A percentile compares a stretch with the other conserved stretches of the same genome.
These are phyloP conservation scores for Lecanoromycetidae sp. DNA, from an alignment of 2,329 filamentous ascomycete species.

Conservation along the genomic window DNA sequence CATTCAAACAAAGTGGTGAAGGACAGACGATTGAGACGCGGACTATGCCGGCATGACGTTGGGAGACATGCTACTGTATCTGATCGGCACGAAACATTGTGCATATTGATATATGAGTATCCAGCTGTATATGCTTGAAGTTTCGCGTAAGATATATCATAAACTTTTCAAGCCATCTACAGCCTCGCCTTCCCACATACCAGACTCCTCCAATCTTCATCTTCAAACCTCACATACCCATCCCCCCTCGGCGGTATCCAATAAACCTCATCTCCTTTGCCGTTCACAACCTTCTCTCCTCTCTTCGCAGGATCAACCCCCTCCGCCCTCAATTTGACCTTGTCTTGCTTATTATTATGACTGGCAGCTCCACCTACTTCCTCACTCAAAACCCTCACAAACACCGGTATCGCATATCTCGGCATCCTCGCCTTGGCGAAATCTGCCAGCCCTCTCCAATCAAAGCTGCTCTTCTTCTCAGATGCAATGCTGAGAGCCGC, in stretches of 20 bases:
- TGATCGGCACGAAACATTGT: no score
- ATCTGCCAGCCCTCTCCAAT: constrained; percentile 48
- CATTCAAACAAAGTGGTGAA: no score
- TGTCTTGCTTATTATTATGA: constrained; percentile 73
- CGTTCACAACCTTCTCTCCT: constrained; percentile 33
- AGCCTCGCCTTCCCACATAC: constrained; percentile 35
- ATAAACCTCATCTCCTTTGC: constrained; percentile 35
- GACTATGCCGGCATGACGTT: no score
- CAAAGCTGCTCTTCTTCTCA: constrained; percentile 37
- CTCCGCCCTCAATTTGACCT: constrained; percentile 55
- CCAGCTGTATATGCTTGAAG: no score
- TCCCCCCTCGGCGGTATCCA: constrained; percentile 39
- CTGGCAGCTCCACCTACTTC: constrained; percentile 40
- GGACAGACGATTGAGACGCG: no score
- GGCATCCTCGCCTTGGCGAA: constrained; percentile 51
- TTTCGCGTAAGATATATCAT: no score
- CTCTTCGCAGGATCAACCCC: constrained; percentile 48
- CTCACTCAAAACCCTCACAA: constrained; percentile 50
- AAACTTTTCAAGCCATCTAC: no score
- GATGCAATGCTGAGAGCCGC: constrained; percentile 45
- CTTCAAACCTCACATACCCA: constrained; percentile 47
- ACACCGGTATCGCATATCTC: constrained; percentile 63
- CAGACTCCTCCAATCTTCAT: constrained; percentile 46
- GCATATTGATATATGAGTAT: no score
- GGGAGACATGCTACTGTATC: no score